Evolutionary conservation across 2,329 filamentous ascomycete genomes (phyloP).

Genomic region (Orbilia oligospora): DNA sequence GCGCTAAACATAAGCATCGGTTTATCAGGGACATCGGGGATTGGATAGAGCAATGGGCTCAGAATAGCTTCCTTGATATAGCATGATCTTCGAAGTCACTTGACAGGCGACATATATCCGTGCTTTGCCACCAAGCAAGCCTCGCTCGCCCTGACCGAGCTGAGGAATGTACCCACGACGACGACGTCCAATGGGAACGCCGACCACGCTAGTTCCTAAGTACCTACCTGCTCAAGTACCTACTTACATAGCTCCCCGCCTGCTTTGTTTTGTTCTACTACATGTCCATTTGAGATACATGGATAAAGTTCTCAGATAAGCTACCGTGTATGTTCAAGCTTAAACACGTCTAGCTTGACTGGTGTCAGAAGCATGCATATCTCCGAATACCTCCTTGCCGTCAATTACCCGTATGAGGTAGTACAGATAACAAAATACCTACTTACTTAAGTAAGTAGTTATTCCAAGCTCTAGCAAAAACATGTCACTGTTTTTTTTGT

Average conservation of each 20-base stretch:
- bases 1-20: constrained; percentile 27
- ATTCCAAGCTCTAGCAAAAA: constrained; percentile 31
- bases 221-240: no score
- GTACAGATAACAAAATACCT: constrained; percentile 43
- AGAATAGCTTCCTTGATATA: constrained; percentile 35
- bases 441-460: neutral
- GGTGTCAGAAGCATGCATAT: constrained; percentile 19
- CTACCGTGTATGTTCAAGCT: neutral
- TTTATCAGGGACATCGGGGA: constrained; percentile 43
- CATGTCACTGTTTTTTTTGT: neutral
- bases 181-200: constrained; percentile 32
- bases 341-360: constrained; percentile 17
- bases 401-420: constrained; percentile 56
- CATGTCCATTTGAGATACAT: neutral
- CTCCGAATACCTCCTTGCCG: constrained; percentile 29
- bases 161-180: constrained; percentile 34
- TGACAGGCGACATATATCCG: constrained; percentile 52
- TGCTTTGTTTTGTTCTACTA: neutral
- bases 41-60: constrained; percentile 21
- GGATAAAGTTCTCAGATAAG: constrained; percentile 12
- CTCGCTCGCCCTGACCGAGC: constrained; percentile 27
- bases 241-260: constrained; percentile 20
- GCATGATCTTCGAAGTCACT: constrained; percentile 59
- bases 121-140: constrained; percentile 45
- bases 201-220: constrained; percentile 5